Conservation (phyloP, 1,284 basidiomycete species). For the Rhodotorula sp. region DNA sequence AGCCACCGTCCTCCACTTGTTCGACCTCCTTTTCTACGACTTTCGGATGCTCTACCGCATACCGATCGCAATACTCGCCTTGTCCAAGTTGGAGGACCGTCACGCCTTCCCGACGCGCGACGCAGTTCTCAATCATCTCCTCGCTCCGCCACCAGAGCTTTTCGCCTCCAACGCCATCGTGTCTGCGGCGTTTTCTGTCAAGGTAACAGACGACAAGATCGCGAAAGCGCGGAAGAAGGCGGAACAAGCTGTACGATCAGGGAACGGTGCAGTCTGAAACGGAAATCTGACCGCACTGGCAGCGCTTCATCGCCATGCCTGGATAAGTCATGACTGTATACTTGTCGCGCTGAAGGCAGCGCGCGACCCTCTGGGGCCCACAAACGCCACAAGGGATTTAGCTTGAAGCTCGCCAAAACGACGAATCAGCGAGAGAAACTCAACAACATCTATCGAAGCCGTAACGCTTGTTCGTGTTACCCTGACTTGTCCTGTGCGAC, state of each 20-base stretch:
- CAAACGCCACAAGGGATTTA: no score
- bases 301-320: no score
- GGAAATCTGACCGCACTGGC: no score
- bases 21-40: constrained; percentile 84
- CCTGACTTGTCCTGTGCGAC: no score
- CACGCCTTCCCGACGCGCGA: constrained; percentile 42
- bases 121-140: constrained; percentile 57
- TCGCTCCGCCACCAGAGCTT: constrained; percentile 52
- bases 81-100: constrained; percentile 62
- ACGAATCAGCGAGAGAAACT: no score
- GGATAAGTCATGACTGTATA: no score
- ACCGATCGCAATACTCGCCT: constrained; percentile 68
- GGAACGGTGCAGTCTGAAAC: no score
- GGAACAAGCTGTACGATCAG: constrained; percentile 1
- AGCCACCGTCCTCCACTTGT: constrained; percentile 71
- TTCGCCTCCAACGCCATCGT: constrained; percentile 55
- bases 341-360: no score
- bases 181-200: constrained; percentile 52
- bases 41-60: constrained; percentile 75
- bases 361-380: no score
- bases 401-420: no score
- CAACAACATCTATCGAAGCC: no score
- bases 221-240: constrained; percentile 54
- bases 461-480: no score
- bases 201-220: constrained; percentile 77